Evolutionary conservation across 1,284 basidiomycete species (phyloP), one percentile per base, ranked within the genome.

Genomic region (Peniophora sp.): DNA sequence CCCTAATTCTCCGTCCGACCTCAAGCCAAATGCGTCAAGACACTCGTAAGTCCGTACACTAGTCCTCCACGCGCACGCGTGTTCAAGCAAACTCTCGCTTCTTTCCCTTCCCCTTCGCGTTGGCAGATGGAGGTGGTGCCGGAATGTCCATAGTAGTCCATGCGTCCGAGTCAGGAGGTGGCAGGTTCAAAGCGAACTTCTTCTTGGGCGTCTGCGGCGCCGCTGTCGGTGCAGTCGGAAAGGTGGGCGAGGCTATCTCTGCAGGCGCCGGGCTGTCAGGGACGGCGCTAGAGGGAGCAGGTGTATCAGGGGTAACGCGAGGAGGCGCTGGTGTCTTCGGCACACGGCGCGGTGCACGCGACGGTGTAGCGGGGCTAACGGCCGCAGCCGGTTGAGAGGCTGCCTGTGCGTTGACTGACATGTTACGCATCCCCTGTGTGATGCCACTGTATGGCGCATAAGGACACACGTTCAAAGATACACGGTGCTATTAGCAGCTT

Each of bases 141-240:
- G 70, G 62, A 32, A 75, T 50, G n/a, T 62, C 63, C 55, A 68
- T 64, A 3, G 64, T 55, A 53, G 76, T 65, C 76, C 78, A 79
- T 46, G 74, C 70, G 39, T 66, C 66, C 9, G 78, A 79, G 36
- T 70, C 63, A 17, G 76, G 68, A 0, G 75, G 68, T 0, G 78
- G 78, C 11, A 78, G 59, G 50, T 69, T 63, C 3, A 65, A 52
- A 1, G 60, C 58, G 32, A 59, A 47, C 24, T 49, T 44, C 24
- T 52, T 51, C 17, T 44, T 0, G 35, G 24, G 46, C 24, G 27
- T 39, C 43, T 15, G 44, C 10, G n/a, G 44, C 47, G 51, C 43
- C 15, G 17, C 39, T 41, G 37, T 15, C 14, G 27, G 39, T 24
- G 24, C 15, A 12, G 48, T 17, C 22, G 37, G 35, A 45, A 47